Percentiles rank a stretch among this genome's conserved stretches.
These are phyloP conservation scores for Xylaria castorea DNA, from an alignment of 495 filamentous ascomycete genomes.

Conservation along the genomic window DNA sequence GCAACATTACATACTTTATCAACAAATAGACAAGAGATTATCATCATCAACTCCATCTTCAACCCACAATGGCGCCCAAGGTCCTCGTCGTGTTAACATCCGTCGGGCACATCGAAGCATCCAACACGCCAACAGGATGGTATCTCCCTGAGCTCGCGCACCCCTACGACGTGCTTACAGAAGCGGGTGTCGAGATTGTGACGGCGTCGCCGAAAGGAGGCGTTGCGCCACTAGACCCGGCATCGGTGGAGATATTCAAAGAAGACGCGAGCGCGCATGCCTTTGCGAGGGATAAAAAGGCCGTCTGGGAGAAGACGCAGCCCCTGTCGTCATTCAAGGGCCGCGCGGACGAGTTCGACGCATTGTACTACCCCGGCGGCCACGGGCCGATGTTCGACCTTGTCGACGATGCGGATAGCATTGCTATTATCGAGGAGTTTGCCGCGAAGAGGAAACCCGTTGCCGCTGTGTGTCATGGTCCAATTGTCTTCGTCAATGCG, in stretches of 20 bases:
- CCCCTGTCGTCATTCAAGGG: constrained; percentile 59
- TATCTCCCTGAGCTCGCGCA: constrained; percentile 77
- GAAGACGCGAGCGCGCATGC: constrained; percentile 56
- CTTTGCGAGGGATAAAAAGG: constrained; percentile 61
- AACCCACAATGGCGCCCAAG: constrained; percentile 56
- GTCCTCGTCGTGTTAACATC: constrained; percentile 75
- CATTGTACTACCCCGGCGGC: constrained; percentile 76
- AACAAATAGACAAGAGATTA: neutral
- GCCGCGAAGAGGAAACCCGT: constrained; percentile 65
- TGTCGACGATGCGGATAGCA: constrained; percentile 54
- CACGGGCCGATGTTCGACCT: constrained; percentile 85
- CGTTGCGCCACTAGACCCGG: constrained; percentile 68
- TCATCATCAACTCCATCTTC: neutral
- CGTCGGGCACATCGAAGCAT: constrained; percentile 58
- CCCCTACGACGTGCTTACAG: constrained; percentile 63
- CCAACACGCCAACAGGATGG: constrained; percentile 67
- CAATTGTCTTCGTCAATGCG: constrained; percentile 66
- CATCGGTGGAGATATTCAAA: constrained; percentile 66
- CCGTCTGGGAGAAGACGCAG: constrained; percentile 68
- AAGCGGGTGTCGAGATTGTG: constrained; percentile 59
- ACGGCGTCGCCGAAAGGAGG: constrained; percentile 74
- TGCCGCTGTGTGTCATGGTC: constrained; percentile 73
- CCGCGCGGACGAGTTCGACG: constrained; percentile 66
- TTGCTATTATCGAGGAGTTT: constrained; percentile 67
- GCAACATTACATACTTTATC: neutral